Base-by-base conservation (phyloP, 2,329 filamentous ascomycete genomes). In the Tolypocladium tundrense region DNA sequence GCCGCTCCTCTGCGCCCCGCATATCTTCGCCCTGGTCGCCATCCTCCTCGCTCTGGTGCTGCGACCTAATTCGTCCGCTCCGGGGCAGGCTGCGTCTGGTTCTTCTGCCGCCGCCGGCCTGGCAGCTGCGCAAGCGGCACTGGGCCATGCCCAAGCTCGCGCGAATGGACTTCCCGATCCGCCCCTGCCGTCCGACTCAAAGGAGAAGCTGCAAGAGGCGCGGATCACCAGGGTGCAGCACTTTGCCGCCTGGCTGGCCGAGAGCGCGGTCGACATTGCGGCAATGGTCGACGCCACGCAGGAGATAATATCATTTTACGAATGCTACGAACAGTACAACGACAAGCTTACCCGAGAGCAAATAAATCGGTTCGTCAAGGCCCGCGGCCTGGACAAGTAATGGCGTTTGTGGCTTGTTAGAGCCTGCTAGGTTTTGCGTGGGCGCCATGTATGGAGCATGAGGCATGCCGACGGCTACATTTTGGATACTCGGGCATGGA, bases 271-370 rank as follows among this genome's bases (percentile, higher is more conserved):
- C 50, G 90, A 95, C 66, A 88, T 96, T 66, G 85, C 90, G 63
- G 88, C 86, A 39, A 87, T 95, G 71, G 88, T 96, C 55, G 90
- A 96, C 72, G 91, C 88, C 67, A 93, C 90, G 0, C 92, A 97
- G 73, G 92, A 96, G 74, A 82, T 96, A 61, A 90, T 97, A 56
- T 92, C 90, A 4, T 83, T 96, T 62, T 96, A 96, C 69, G 90
- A 95, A 67, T 82, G 76, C 60, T 77, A 82, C 55, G 82, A 85
- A 66, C 77, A 82, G 63, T 84, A 83, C 63, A 83, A 83, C 61
- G 82, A 85, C 57, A 84, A 84, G 65, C 72, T 79, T 43, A 82
- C 80, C 2, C 70, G 79, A 54, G 82, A 85, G 66, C 79, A 83
- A 65, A 78, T 85, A 57, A 81, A 79, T 58, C 73, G 82, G 13